Conservation (phyloP, 192 early-diverging fungal species). For the Mortierella alpina region DNA sequence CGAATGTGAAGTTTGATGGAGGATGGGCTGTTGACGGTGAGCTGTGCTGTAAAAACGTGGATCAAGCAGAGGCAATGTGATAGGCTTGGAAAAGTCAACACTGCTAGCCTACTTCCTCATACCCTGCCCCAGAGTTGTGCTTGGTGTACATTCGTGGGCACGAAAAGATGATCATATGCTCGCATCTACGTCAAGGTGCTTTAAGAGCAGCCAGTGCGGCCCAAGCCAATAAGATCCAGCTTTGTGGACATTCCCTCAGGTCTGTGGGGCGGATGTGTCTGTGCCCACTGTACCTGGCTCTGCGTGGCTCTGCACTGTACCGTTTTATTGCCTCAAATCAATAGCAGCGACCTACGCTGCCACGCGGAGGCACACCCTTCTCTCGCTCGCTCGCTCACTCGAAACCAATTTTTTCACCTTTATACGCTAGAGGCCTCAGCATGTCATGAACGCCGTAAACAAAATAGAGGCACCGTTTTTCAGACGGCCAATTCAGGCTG, state of each 20-base stretch:
- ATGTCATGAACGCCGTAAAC: too few relatives aligned
- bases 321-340: not conserved
- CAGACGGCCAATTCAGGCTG: constrained; percentile 16
- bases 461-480: too few relatives aligned
- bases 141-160: too few relatives aligned
- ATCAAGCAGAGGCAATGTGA: too few relatives aligned
- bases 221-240: constrained; percentile 11
- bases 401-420: not conserved
- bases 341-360: constrained; percentile 8
- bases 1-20: too few relatives aligned
- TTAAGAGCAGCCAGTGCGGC: not conserved
- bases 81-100: too few relatives aligned
- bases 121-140: too few relatives aligned
- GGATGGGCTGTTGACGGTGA: too few relatives aligned
- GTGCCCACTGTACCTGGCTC: not conserved
- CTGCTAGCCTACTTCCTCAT: too few relatives aligned
- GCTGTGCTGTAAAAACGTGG: too few relatives aligned
- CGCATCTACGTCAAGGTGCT: too few relatives aligned
- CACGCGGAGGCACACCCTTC: not conserved
- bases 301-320: not conserved
- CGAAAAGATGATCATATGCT: too few relatives aligned
- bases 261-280: not conserved
- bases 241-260: constrained; percentile 8
- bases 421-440: not conserved
- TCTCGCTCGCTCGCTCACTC: constrained; percentile 5